phyloP scores from a whole-genome alignment of 2,329 filamentous ascomycete genomes.

The Xylaria arbuscula region DNA sequence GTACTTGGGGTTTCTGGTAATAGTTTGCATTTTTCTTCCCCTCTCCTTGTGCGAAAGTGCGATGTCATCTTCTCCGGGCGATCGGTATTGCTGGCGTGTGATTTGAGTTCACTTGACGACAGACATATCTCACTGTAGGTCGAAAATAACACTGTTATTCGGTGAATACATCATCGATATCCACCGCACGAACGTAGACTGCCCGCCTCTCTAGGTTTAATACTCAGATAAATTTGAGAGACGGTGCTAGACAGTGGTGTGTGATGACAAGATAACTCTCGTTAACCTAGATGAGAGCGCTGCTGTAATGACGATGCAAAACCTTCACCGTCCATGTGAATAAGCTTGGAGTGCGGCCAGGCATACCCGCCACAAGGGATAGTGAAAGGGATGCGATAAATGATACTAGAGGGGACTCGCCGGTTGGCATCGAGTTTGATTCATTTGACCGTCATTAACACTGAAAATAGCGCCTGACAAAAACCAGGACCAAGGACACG shows the following conservation, averaged over 20 bases:
- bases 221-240: background rate
- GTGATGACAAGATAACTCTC: slow-evolving; percentile 21
- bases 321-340: background rate
- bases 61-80: background rate
- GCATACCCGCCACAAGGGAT: background rate
- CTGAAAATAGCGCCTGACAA: slow-evolving; percentile 5
- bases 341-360: background rate
- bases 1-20: background rate
- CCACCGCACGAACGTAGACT: slow-evolving; percentile 7
- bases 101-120: slow-evolving; percentile 38
- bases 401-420: slow-evolving; percentile 2
- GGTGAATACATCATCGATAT: slow-evolving; percentile 34
- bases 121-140: slow-evolving; percentile 32
- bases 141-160: background rate
- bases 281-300: background rate
- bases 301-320: slow-evolving; percentile 25
- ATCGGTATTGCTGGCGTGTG: background rate
- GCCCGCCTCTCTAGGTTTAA: background rate
- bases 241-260: background rate
- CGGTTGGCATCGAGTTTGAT: slow-evolving; percentile 5
- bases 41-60: background rate
- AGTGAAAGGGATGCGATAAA: background rate
- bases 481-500: slow-evolving; percentile 32
- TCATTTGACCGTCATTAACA: slow-evolving; percentile 35
- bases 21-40: background rate